These are phyloP conservation scores for Perilla frutescens DNA, from an alignment of 257 asterid species.

Conservation along the genomic window DNA sequence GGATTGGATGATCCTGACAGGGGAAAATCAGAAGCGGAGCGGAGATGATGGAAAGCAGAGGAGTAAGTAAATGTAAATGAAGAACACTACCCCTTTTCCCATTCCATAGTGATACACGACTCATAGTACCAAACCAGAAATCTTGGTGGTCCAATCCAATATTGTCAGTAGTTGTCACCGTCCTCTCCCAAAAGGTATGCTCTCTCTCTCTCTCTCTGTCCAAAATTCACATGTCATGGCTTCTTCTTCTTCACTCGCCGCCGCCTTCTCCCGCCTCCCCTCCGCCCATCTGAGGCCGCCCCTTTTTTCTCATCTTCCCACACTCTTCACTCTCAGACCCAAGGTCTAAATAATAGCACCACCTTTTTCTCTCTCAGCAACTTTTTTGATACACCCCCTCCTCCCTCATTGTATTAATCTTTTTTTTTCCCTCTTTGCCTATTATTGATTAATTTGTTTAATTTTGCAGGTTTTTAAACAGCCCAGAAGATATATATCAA, in stretches of 20 bases:
- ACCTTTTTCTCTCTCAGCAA: not conserved
- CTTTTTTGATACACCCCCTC: not conserved
- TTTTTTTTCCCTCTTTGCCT: not conserved
- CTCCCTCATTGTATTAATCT: not conserved
- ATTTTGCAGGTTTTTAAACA: conserved; percentile 49
- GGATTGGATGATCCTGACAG: not conserved
- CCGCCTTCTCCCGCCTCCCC: conserved; percentile 44
- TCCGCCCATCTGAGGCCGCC: conserved; percentile 35
- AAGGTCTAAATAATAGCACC: conserved; percentile 42
- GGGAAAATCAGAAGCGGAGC: not conserved
- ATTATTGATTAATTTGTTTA: not conserved
- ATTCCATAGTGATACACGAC: not conserved
- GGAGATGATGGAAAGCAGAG: no score
- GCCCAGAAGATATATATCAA: conserved; percentile 46
- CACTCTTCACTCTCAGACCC: conserved; percentile 41
- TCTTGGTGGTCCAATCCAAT: conserved; percentile 34
- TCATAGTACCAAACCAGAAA: not conserved
- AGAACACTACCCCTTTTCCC: not conserved
- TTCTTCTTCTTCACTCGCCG: conserved; percentile 38
- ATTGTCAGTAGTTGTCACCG: not conserved
- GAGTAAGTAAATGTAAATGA: not conserved
- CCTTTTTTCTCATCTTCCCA: conserved; percentile 38
- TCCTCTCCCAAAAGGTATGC: conserved; percentile 33
- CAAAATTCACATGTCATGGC: conserved; percentile 32
- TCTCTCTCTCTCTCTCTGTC: conserved; percentile 10